Percentiles rank a stretch among this genome's conserved stretches.
phyloP scores from a whole-genome alignment of 2,329 filamentous ascomycete genomes.

The Sporothrix variecibatus region DNA sequence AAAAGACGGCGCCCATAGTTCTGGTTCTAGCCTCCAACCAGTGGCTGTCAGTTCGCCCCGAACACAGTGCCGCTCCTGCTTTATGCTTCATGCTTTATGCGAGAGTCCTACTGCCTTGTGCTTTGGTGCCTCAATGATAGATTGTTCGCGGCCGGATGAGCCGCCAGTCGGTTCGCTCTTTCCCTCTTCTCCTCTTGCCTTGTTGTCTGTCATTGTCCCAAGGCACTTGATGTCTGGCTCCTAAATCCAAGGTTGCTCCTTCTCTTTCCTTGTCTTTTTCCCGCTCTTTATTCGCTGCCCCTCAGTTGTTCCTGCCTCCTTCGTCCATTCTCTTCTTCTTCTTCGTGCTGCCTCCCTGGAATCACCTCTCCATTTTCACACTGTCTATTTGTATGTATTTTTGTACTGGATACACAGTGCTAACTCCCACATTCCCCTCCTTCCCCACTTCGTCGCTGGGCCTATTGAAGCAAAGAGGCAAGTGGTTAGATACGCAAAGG shows the following conservation, averaged over 20 bases:
- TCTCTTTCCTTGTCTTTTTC: neutral
- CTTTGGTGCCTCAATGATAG: neutral
- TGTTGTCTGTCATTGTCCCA: neutral
- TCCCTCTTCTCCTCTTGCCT: neutral
- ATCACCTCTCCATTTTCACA: neutral
- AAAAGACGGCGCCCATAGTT: neutral
- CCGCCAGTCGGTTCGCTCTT: neutral
- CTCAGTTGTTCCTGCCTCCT: neutral
- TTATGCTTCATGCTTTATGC: neutral
- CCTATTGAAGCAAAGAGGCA: slow-evolving; percentile 14
- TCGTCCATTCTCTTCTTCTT: neutral
- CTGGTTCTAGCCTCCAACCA: neutral
- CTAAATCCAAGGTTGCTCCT: neutral
- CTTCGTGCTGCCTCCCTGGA: neutral
- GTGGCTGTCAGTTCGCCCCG: neutral
- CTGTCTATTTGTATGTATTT: neutral
- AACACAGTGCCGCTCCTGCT: slow-evolving; percentile 1
- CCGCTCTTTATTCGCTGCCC: neutral
- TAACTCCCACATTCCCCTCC: slow-evolving; percentile 9
- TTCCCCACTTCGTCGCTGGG: slow-evolving; percentile 16
- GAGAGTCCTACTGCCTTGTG: neutral
- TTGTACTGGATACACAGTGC: neutral
- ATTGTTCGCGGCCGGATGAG: neutral
- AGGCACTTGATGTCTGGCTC: neutral
- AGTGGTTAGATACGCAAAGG: slow-evolving; percentile 5